These are phyloP conservation scores for Trametes gibbosa DNA, from an alignment of 768 basidiomycete genomes.

Conservation along the genomic window DNA sequence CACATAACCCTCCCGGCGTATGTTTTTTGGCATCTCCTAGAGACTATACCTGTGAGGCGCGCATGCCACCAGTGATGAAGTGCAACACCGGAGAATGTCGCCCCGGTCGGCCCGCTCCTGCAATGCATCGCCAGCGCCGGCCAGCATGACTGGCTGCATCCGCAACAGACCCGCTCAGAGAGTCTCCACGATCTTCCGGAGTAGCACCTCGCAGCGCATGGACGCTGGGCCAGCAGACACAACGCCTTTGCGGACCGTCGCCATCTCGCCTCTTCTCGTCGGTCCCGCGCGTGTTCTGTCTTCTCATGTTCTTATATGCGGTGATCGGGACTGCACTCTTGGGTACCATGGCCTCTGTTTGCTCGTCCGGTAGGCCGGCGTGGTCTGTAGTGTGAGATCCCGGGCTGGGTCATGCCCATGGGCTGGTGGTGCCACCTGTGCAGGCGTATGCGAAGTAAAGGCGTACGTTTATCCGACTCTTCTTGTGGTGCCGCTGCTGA, in stretches of 20 bases:
- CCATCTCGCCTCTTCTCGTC: constrained; percentile 1
- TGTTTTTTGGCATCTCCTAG: too few species aligned
- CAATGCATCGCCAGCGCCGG: background rate
- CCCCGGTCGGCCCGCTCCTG: too few species aligned
- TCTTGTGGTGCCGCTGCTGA: background rate
- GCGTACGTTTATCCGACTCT: constrained; percentile 9
- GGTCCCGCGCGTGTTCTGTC: constrained; percentile 1
- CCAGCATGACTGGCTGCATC: background rate
- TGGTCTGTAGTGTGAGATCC: background rate
- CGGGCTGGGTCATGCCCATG: background rate
- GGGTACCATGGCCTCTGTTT: background rate
- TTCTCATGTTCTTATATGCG: background rate
- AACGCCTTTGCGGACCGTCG: background rate
- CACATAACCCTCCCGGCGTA: too few species aligned
- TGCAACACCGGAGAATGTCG: too few species aligned
- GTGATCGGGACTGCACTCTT: constrained; percentile 4
- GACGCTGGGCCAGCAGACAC: background rate
- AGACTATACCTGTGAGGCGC: too few species aligned
- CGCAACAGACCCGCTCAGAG: background rate
- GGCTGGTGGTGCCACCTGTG: background rate
- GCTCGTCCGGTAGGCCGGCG: background rate
- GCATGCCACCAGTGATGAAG: too few species aligned
- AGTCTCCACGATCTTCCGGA: background rate
- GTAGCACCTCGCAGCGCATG: constrained; percentile 4
- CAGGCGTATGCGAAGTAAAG: background rate